phyloP scores from a whole-genome alignment of 305 asterid genomes.

The Fraxinus sp. region DNA sequence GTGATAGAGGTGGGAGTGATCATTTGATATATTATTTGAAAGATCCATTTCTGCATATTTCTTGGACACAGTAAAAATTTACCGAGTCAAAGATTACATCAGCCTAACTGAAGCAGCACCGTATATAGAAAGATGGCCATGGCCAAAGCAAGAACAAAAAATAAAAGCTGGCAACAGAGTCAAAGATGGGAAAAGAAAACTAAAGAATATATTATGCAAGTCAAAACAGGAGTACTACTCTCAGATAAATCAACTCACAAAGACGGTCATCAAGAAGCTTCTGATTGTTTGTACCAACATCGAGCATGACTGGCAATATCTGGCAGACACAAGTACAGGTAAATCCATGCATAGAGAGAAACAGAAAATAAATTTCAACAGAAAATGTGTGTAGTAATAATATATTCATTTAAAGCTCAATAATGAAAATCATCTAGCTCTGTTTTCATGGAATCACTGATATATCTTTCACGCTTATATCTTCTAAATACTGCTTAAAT shows the following conservation, averaged over 20 bases:
- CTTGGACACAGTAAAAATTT: constrained; percentile 12
- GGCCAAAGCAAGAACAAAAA: constrained; percentile 19
- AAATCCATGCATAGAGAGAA: constrained; percentile 7
- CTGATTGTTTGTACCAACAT: constrained; percentile 96
- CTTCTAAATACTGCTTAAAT: neutral
- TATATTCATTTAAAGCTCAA: constrained; percentile 5
- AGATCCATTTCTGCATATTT: constrained; percentile 4
- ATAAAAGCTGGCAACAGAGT: constrained; percentile 10
- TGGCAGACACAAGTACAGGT: constrained; percentile 35
- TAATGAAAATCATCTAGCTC: constrained; percentile 16
- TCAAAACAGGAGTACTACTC: constrained; percentile 8
- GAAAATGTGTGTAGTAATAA: neutral
- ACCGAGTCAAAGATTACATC: neutral
- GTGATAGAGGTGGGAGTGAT: neutral
- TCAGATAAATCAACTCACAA: constrained; percentile 63
- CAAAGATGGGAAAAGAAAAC: constrained; percentile 13
- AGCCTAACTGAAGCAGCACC: neutral
- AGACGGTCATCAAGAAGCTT: constrained; percentile 86
- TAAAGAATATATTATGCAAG: constrained; percentile 9
- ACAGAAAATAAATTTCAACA: neutral
- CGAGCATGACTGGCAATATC: constrained; percentile 99
- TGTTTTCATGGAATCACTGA: constrained; percentile 3
- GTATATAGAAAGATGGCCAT: neutral
- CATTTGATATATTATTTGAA: constrained; percentile 5
- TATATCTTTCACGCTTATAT: constrained; percentile 1